A percentile compares a stretch with the other conserved stretches of the same genome.
These are phyloP conservation scores for Aspergillus latus DNA, from an alignment of 2,329 filamentous ascomycete genomes.

Conservation along the genomic window DNA sequence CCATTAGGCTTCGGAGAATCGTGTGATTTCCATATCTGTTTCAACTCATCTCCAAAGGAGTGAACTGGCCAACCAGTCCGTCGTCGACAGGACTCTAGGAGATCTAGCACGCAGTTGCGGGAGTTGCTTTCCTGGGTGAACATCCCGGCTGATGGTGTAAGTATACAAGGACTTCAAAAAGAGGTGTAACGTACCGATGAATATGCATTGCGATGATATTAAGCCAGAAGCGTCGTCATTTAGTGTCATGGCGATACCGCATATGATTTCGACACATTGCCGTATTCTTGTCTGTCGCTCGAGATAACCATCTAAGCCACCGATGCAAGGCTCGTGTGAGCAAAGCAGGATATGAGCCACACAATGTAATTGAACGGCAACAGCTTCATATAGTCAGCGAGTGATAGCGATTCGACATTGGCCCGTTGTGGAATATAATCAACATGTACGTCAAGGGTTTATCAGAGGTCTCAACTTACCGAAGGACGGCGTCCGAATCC, in stretches of 20 bases:
- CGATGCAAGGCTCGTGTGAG: constrained; percentile 23
- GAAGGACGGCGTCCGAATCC: constrained; percentile 28
- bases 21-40: constrained; percentile 19
- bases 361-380: constrained; percentile 25
- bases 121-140: constrained; percentile 15
- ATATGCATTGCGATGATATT: constrained; percentile 29
- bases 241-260: constrained; percentile 26
- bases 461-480: constrained; percentile 1
- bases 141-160: constrained; percentile 17
- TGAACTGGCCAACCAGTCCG: constrained; percentile 25
- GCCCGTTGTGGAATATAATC: no score
- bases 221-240: constrained; percentile 26
- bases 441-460: neutral
- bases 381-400: constrained; percentile 9
- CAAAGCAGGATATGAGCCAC: constrained; percentile 24
- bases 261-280: constrained; percentile 24
- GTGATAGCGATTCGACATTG: neutral
- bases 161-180: neutral
- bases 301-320: constrained; percentile 23
- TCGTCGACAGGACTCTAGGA: constrained; percentile 20
- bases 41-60: constrained; percentile 23
- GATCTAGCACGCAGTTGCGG: constrained; percentile 19
- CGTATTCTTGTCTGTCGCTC: constrained; percentile 21
- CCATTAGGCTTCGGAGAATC: neutral
- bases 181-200: constrained; percentile 12